These are phyloP conservation scores for Colletotrichum gloeosporioides DNA, from an alignment of 2,329 filamentous ascomycete genomes.

Conservation along the genomic window DNA sequence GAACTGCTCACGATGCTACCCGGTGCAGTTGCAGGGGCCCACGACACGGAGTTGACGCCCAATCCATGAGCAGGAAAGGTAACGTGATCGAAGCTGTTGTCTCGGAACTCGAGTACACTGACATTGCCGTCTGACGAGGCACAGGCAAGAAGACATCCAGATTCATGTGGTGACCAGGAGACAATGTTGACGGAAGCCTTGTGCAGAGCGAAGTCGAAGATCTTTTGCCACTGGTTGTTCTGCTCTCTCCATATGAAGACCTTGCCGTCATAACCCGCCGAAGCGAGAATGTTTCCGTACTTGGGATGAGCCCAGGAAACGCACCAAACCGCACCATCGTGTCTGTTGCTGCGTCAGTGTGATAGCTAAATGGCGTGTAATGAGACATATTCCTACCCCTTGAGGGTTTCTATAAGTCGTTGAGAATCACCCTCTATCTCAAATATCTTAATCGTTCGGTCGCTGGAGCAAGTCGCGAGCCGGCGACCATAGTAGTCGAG, in stretches of 20 bases:
- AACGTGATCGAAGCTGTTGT: conserved; percentile 89
- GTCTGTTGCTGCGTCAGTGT: conserved; percentile 55
- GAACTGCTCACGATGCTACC: conserved; percentile 83
- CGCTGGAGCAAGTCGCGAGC: conserved; percentile 95
- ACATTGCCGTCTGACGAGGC: conserved; percentile 94
- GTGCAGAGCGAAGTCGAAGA: conserved; percentile 93
- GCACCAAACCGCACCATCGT: conserved; percentile 98
- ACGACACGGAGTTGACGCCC: conserved; percentile 94
- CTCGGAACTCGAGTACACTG: conserved; percentile 94
- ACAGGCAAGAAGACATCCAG: conserved; percentile 91
- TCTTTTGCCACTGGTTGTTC: conserved; percentile 76
- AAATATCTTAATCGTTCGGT: conserved; percentile 99
- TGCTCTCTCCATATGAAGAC: conserved; percentile 99
- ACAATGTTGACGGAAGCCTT: conserved; percentile 97
- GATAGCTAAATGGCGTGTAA: neutral
- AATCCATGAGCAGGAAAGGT: conserved; percentile 92
- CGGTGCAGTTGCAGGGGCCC: conserved; percentile 86
- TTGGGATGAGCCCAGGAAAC: conserved; percentile 98
- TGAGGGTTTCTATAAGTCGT: conserved; percentile 88
- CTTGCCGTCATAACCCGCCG: conserved; percentile 95
- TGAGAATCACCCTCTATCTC: conserved; percentile 95
- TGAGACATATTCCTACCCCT: conserved; percentile 68
- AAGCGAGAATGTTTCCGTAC: conserved; percentile 96
- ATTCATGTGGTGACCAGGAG: conserved; percentile 96
- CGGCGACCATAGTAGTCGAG: conserved; percentile 98